Evolutionary conservation across 164 flowering plant species (phyloP).

Genomic region (Nymphaea colorata): DNA sequence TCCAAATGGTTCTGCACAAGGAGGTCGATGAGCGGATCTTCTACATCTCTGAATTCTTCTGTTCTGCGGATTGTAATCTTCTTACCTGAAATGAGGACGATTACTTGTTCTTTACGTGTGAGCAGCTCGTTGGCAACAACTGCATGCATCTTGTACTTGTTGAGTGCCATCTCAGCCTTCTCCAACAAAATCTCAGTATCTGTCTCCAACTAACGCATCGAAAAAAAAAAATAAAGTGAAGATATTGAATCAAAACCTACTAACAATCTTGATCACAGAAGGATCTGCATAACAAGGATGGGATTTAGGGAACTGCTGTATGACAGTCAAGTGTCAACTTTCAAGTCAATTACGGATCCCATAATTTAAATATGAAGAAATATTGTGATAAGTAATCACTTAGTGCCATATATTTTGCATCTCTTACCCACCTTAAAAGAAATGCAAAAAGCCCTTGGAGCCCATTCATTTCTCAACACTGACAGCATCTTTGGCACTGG

Average conservation of each 20-base stretch:
- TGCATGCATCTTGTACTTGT: slow-evolving; percentile 65
- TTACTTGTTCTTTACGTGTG: slow-evolving; percentile 76
- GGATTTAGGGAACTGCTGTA: too few species aligned
- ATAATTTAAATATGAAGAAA: not conserved
- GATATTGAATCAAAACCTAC: not conserved
- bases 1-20: slow-evolving; percentile 49
- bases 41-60: slow-evolving; percentile 33
- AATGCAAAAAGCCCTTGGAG: slow-evolving; percentile 69
- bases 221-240: not conserved
- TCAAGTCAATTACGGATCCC: not conserved
- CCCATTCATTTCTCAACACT: slow-evolving; percentile 69
- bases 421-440: slow-evolving; percentile 63
- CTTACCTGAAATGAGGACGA: slow-evolving; percentile 24
- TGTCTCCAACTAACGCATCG: slow-evolving; percentile 68
- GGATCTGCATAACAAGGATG: too few species aligned
- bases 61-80: slow-evolving; percentile 43
- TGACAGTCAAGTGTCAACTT: too few species aligned
- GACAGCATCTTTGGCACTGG: slow-evolving; percentile 90
- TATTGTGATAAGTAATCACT: not conserved
- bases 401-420: not conserved
- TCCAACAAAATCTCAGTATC: slow-evolving; percentile 61
- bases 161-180: slow-evolving; percentile 69
- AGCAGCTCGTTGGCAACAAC: slow-evolving; percentile 90
- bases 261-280: not conserved
- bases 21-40: slow-evolving; percentile 55